Conservation (phyloP, 768 basidiomycete genomes). For the Russula sp. region DNA sequence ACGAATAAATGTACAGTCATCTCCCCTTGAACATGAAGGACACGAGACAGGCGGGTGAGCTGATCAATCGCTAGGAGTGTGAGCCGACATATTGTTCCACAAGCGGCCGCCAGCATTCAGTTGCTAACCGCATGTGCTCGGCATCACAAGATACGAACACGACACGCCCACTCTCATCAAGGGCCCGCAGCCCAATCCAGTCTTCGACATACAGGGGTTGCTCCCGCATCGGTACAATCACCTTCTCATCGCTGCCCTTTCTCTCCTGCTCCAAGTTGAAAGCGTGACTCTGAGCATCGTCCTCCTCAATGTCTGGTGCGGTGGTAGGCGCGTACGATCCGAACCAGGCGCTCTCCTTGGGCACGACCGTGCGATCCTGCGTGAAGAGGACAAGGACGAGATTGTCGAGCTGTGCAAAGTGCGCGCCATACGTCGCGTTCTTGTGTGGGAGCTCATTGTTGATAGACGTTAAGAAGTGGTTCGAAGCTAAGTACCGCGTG, state of each 20-base stretch:
- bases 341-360: conserved; percentile 85
- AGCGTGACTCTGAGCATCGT: background rate
- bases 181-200: conserved; percentile 68
- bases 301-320: conserved; percentile 30
- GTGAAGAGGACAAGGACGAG: conserved; percentile 71
- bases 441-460: conserved; percentile 69
- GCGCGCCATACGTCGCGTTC: conserved; percentile 48
- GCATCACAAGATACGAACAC: conserved; percentile 58
- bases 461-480: conserved; percentile 63
- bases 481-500: conserved; percentile 48
- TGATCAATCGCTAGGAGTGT: background rate
- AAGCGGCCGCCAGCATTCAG: conserved; percentile 29
- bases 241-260: conserved; percentile 22
- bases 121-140: conserved; percentile 63
- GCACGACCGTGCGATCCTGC: conserved; percentile 68
- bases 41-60: background rate
- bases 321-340: conserved; percentile 48
- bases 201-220: conserved; percentile 73
- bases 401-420: conserved; percentile 53
- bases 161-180: conserved; percentile 62
- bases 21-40: background rate
- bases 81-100: conserved; percentile 27
- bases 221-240: conserved; percentile 59
- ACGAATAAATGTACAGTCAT: too few species aligned
- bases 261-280: background rate